Base-by-base conservation (phyloP, 139 green algal genomes). In the Marvania coccoides region DNA sequence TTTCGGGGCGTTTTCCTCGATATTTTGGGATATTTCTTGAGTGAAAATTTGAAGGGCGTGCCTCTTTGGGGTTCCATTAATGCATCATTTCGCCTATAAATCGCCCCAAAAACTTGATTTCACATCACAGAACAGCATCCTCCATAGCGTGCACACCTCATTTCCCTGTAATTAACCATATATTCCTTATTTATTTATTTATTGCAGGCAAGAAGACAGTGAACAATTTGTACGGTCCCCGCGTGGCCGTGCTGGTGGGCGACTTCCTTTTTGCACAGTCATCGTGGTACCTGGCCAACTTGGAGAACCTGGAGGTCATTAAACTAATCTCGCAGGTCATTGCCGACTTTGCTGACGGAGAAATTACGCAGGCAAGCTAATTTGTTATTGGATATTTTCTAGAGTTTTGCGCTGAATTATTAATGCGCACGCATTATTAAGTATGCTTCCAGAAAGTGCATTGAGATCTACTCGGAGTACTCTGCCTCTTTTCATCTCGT, bases 191-290 rank as follows among this genome's bases (percentile, higher is more conserved):
- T n/a, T 58, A 2, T 6, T 46, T 1, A 23, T 12, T 29, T 19
- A 36, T 1, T 63, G 51, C 84, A 97, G 92, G 92, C 14, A 85
- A 86, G 53, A 37, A 79, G 39, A 99, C 95, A 1, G 90, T 99
- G 35, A 95, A 99, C 83, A 91, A 69, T 48, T 70, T 91, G 65
- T 98, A 91, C 67, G 95, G 95, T 14, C 97, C 90, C 0, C 82
- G 89, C 34, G 83, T 97, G 10, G 95, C 95, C 4, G 92, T 99
- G 45, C 79, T 99, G 36, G 93, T 82, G 35, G 95, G 95, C 7
- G 95, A 99, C 71, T 99, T 95, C 67, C 74, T 99, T 4, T 99
- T 99, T 80, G 94, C 95, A 2, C 94, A 98, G 76, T 93, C 90
- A 0, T 99, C 95, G 0, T 98, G 93, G 93, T 89, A 85, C 60